These are phyloP conservation scores for Pythium diclinum DNA, from an alignment of 352 stramenopile genomes.

Conservation along the genomic window DNA sequence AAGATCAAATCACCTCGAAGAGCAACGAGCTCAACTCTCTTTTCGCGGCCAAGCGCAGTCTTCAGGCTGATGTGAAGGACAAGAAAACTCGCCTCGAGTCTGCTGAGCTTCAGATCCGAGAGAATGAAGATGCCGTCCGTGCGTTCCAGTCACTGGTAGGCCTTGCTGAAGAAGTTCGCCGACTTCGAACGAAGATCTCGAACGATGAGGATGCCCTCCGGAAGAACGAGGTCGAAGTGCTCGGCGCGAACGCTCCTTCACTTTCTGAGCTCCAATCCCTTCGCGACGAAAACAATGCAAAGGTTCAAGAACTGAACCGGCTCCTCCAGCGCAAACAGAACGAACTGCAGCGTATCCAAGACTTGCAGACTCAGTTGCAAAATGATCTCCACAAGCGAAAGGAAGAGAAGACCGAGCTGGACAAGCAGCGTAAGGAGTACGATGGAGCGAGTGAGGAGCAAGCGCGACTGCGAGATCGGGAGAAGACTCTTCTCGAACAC, in stretches of 20 bases:
- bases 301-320: conserved; percentile 46
- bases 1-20: conserved; percentile 44
- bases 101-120: conserved; percentile 20
- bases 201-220: conserved; percentile 41
- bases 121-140: conserved; percentile 31
- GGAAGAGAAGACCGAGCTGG: conserved; percentile 50
- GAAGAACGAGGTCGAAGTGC: conserved; percentile 24
- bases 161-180: conserved; percentile 34
- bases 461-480: conserved; percentile 45
- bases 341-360: conserved; percentile 44
- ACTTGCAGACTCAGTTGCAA: conserved; percentile 52
- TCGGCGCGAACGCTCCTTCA: conserved; percentile 35
- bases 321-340: conserved; percentile 56
- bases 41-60: conserved; percentile 36
- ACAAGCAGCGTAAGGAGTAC: conserved; percentile 52
- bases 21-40: conserved; percentile 46
- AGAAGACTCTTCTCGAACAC: conserved; percentile 54
- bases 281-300: conserved; percentile 47
- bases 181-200: conserved; percentile 27
- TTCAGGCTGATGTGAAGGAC: conserved; percentile 56
- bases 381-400: conserved; percentile 60
- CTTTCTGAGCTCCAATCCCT: conserved; percentile 41
- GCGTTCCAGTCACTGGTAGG: conserved; percentile 37
- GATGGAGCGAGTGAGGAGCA: conserved; percentile 51
- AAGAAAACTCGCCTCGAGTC: conserved; percentile 43